Evolutionary conservation across 352 stramenopile species (phyloP).

Genomic region (Phytophthora melonis): DNA sequence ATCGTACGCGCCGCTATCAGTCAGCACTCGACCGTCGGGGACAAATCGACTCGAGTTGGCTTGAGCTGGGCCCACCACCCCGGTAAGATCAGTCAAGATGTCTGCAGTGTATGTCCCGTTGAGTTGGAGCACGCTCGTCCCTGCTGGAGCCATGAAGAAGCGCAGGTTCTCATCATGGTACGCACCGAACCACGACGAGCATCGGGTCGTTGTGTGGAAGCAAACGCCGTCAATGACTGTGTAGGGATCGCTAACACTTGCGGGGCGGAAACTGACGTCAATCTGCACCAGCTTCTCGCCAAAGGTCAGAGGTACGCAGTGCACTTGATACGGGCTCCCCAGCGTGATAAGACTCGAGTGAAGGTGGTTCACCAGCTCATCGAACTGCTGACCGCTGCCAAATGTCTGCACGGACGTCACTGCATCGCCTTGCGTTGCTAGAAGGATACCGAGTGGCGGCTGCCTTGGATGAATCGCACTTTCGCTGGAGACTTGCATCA

Average conservation of each 20-base stretch:
- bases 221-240: conserved; percentile 60
- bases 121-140: conserved; percentile 41
- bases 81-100: conserved; percentile 51
- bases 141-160: conserved; percentile 55
- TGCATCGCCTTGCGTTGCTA: conserved; percentile 29
- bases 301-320: conserved; percentile 42
- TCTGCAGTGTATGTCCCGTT: conserved; percentile 31
- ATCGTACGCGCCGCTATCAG: conserved; percentile 49
- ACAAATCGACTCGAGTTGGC: conserved; percentile 18
- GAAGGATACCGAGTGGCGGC: conserved; percentile 32
- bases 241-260: conserved; percentile 12
- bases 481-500: conserved; percentile 21
- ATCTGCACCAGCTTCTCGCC: conserved; percentile 61
- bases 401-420: conserved; percentile 49
- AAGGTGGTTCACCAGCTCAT: conserved; percentile 41
- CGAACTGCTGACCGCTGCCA: conserved; percentile 35
- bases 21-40: conserved; percentile 38
- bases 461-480: not conserved
- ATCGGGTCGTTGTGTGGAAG: conserved; percentile 63
- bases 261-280: conserved; percentile 43
- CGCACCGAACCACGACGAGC: conserved; percentile 65
- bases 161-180: conserved; percentile 46
- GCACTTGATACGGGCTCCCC: conserved; percentile 39
- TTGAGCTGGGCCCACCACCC: conserved; percentile 27
- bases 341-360: conserved; percentile 28